A percentile compares a stretch with the other conserved stretches of the same genome.
phyloP scores from a whole-genome alignment of 108 stramenopile genomes.

The Cyclotella kingstonii region DNA sequence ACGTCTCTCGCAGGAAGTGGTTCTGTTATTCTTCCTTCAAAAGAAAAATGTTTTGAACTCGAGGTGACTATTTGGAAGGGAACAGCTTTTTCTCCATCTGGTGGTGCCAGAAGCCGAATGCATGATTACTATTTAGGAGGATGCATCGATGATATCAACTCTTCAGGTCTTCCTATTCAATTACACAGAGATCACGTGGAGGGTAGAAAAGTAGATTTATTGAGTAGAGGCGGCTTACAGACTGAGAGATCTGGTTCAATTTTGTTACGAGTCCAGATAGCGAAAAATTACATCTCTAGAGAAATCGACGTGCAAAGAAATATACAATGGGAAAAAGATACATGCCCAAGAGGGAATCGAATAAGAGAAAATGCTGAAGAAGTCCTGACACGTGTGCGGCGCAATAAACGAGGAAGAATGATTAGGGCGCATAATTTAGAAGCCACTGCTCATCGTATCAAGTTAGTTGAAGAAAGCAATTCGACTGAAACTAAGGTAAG shows the following conservation, averaged over 20 bases:
- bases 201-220: neutral
- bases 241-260: conserved; percentile 21
- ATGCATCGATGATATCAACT: conserved; percentile 23
- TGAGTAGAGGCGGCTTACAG: conserved; percentile 23
- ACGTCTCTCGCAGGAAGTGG: conserved; percentile 27
- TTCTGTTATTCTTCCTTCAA: conserved; percentile 16
- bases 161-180: conserved; percentile 12
- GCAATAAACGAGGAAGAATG: conserved; percentile 33
- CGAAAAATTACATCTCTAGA: conserved; percentile 8
- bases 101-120: conserved; percentile 11
- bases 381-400: conserved; percentile 27
- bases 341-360: conserved; percentile 3
- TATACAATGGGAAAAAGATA: neutral
- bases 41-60: conserved; percentile 19
- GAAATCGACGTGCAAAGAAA: neutral
- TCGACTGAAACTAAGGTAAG: no score
- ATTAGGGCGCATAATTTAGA: neutral
- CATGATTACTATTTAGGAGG: conserved; percentile 35
- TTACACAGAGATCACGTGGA: conserved; percentile 4
- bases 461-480: no score
- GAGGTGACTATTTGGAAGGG: conserved; percentile 28
- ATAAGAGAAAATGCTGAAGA: conserved; percentile 43
- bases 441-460: no score
- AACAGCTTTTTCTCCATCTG: conserved; percentile 5
- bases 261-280: conserved; percentile 10